Evolutionary conservation across 2,329 filamentous ascomycete species (phyloP).

Genomic region (Zalaria obscura): DNA sequence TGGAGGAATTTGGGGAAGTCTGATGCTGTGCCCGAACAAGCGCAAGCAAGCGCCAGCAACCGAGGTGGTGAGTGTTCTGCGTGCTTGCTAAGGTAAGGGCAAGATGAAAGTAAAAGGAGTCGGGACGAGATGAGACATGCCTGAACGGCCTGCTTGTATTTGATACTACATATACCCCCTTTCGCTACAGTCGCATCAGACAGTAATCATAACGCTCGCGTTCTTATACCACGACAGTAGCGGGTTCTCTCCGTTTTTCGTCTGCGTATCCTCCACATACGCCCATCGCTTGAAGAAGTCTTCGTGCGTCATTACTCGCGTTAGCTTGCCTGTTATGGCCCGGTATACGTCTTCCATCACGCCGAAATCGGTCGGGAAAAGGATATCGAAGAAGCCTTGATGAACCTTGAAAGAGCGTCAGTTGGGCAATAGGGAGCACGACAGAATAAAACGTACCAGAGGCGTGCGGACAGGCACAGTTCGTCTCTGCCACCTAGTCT

Average conservation of each 20-base stretch:
- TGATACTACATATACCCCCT: too few species aligned
- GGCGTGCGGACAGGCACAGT: slow-evolving; percentile 86
- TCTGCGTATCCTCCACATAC: slow-evolving; percentile 77
- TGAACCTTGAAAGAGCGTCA: slow-evolving; percentile 51
- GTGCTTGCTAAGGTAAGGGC: too few species aligned
- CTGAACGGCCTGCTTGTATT: too few species aligned
- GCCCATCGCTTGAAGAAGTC: slow-evolving; percentile 87
- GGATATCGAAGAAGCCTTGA: slow-evolving; percentile 97
- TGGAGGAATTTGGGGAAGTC: too few species aligned
- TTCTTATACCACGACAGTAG: slow-evolving; percentile 90
- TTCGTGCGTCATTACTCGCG: slow-evolving; percentile 70
- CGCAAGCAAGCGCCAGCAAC: too few species aligned
- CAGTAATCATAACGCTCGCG: slow-evolving; percentile 79
- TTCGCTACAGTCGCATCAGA: slow-evolving; percentile 34
- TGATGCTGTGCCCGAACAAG: too few species aligned
- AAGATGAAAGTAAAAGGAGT: too few species aligned
- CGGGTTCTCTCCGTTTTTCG: slow-evolving; percentile 83
- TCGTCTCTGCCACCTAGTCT: slow-evolving; percentile 76
- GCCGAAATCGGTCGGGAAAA: slow-evolving; percentile 91
- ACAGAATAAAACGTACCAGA: slow-evolving; percentile 46
- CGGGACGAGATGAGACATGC: too few species aligned
- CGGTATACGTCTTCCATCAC: slow-evolving; percentile 87
- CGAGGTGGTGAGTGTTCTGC: too few species aligned
- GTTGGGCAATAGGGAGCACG: background rate
- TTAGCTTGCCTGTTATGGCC: slow-evolving; percentile 83